These are phyloP conservation scores for Prunus mira DNA, from an alignment of 306 rosid genomes.

Conservation along the genomic window DNA sequence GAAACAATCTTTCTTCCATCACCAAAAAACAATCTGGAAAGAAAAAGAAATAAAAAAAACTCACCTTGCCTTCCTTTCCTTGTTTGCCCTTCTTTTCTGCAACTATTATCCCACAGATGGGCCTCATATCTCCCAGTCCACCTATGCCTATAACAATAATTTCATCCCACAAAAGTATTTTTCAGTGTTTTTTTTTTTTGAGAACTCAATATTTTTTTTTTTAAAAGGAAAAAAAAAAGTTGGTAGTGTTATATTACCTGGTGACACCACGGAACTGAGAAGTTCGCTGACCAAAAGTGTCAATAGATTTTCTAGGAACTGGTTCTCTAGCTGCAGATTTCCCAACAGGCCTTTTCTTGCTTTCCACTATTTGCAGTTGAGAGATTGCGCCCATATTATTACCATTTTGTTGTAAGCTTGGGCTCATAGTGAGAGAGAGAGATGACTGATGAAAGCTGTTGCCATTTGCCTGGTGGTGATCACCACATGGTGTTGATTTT, in stretches of 20 bases:
- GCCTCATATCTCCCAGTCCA: conserved; percentile 99
- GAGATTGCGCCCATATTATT: conserved; percentile 33
- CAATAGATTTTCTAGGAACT: conserved; percentile 82
- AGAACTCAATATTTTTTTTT: no score
- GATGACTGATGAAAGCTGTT: conserved; percentile 35
- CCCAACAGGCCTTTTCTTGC: conserved; percentile 53
- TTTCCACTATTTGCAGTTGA: conserved; percentile 40
- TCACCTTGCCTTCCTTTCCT: conserved; percentile 99
- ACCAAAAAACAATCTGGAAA: background rate
- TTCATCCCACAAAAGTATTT: background rate
- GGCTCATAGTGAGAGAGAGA: conserved; percentile 68
- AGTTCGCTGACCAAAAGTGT: conserved; percentile 96
- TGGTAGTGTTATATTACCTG: conserved; percentile 34
- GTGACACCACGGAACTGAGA: conserved; percentile 98
- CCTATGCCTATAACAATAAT: conserved; percentile 66
- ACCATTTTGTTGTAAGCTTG: conserved; percentile 39
- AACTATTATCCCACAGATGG: conserved; percentile 98
- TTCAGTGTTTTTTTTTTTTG: no score
- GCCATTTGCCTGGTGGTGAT: conserved; percentile 36
- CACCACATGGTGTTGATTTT: conserved; percentile 22
- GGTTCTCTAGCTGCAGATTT: conserved; percentile 64
- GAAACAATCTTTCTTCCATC: no score
- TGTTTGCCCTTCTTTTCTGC: conserved; percentile 98
- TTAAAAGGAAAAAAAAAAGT: background rate
- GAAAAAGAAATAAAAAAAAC: background rate